Conservation (phyloP, 148 eudicot species). For the Tetragonia tetragonoides region DNA sequence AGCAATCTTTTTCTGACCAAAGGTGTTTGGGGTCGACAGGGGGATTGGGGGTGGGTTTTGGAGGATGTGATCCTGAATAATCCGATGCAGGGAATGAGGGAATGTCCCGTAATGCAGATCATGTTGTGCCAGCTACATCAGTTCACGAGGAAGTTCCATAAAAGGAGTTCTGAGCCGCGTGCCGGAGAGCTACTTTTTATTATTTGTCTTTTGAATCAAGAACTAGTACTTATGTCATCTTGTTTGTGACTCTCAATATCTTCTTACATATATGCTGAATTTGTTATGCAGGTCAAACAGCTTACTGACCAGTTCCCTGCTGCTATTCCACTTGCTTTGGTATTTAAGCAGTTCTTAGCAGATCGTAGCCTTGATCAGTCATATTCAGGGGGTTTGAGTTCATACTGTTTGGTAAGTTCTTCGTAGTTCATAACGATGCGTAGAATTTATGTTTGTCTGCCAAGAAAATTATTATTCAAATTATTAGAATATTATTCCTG, state of each 20-base stretch:
- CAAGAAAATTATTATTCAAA: neutral
- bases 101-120: neutral
- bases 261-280: neutral
- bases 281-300: conserved; percentile 68
- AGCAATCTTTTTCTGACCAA: neutral
- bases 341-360: conserved; percentile 87
- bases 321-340: conserved; percentile 86
- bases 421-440: neutral
- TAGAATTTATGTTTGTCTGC: neutral
- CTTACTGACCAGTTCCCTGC: conserved; percentile 94
- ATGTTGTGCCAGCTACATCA: neutral
- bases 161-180: neutral
- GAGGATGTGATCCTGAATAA: neutral
- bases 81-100: conserved; percentile 2
- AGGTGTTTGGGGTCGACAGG: neutral
- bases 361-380: conserved; percentile 96
- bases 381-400: conserved; percentile 97
- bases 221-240: neutral
- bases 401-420: conserved; percentile 81
- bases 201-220: neutral
- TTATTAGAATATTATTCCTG: neutral
- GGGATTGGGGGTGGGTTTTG: neutral
- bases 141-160: neutral
- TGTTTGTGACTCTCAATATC: neutral
- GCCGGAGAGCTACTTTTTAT: neutral